Conservation (phyloP, 192 early-diverging fungal species). For the Umbelopsis sp. region DNA sequence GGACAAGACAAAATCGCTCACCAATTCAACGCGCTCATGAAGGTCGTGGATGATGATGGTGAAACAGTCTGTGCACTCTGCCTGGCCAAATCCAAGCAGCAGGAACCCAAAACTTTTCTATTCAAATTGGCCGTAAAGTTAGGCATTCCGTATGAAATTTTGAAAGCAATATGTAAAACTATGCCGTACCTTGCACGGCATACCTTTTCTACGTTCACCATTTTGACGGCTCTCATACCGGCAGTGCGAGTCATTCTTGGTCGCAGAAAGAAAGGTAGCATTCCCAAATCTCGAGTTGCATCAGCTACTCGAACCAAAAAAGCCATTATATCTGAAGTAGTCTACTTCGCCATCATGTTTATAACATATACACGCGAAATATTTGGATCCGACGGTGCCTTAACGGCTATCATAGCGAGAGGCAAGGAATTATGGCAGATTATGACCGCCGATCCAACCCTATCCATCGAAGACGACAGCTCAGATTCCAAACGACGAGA, state of each 20-base stretch:
- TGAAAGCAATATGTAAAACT: neutral
- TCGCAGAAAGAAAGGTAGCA: neutral
- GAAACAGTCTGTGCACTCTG: neutral
- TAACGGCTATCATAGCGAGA: neutral
- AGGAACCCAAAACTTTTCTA: neutral
- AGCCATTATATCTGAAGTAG: slow-evolving; percentile 3
- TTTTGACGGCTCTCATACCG: neutral
- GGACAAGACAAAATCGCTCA: neutral
- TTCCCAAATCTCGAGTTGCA: neutral
- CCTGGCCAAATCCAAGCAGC: neutral
- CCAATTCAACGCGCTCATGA: neutral
- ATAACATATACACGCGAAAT: slow-evolving; percentile 7
- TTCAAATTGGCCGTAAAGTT: neutral
- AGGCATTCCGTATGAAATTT: neutral
- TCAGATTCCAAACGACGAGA: neutral
- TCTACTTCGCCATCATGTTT: slow-evolving; percentile 5
- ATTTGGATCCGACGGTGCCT: neutral
- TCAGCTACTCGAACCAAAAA: neutral
- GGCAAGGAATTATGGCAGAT: slow-evolving; percentile 6
- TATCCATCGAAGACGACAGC: neutral
- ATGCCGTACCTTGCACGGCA: slow-evolving; percentile 6
- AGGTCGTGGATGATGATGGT: neutral
- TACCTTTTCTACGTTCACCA: neutral
- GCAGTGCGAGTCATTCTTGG: neutral
- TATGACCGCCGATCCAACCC: neutral